Evolutionary conservation across 1,139 yeast genomes (phyloP), one percentile per base, ranked within the genome.

Genomic region (Oligophagozyma castellii): DNA sequence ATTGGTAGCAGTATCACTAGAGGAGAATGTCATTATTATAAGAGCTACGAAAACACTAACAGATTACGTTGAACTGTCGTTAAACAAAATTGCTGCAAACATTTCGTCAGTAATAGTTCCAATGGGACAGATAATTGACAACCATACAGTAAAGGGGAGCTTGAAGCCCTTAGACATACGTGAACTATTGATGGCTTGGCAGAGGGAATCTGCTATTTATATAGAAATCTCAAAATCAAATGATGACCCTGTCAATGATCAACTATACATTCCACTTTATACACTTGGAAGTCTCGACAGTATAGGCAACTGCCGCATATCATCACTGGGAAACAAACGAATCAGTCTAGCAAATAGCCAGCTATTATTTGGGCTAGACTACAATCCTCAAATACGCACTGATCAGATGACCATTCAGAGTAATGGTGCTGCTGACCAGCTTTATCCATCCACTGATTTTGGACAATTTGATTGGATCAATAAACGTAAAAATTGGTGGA

Each of bases 31-130:
- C 28, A 41, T 55, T 22, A 41, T 54, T 19, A 47, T 55, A 3
- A 44, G 53, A 12, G 53, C 56, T 1, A 45, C 51, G 8, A 38
- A 39, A 14, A 35, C 51, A 1, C 46, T 55, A 21, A 38, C 54
- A 10, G 53, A 46, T 29, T 58, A 55, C 34, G 53, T 56, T 12
- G 61, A 57, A 32, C 41, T 55, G 3, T 51, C 61, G 20, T 36
- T 56, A 11, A 49, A 49, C 10, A 49, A 44, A 12, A 55, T 66
- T 12, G 44, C 66, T 30, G 55, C 53, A 22, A 55, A 58, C 21
- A 52, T 63, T 4, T 48, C 46, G 22, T 40, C 52, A 5, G 62
- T 60, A 30, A 42, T 36, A 3, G 37, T 67, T 12, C 59, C 49
- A 12, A 26, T 55, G 3, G 27, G 34, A 4, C 39, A 43, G 2